These are phyloP conservation scores for Pseudonitzschia pungens DNA, from an alignment of 108 stramenopile species.

Conservation along the genomic window DNA sequence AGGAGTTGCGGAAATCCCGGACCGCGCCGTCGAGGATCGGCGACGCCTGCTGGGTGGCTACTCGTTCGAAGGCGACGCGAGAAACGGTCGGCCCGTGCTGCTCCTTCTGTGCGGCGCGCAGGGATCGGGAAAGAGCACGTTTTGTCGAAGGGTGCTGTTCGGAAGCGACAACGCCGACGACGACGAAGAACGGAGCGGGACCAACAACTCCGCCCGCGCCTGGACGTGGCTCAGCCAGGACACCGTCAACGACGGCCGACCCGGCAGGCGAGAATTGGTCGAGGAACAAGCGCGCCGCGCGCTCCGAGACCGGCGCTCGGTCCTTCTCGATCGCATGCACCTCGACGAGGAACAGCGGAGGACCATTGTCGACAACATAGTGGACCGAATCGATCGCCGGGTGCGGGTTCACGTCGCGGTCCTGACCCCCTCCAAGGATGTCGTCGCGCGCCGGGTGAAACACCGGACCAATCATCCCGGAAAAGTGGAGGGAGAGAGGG, in stretches of 20 bases:
- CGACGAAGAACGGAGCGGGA: not conserved
- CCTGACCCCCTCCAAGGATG: conserved; percentile 49
- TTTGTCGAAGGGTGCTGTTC: conserved; percentile 46
- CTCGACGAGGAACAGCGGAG: conserved; percentile 58
- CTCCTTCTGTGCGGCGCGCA: conserved; percentile 71
- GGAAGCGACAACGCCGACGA: not conserved
- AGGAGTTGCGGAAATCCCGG: conserved; percentile 4
- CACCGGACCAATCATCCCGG: conserved; percentile 75
- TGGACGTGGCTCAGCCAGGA: conserved; percentile 82
- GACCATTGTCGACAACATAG: conserved; percentile 47
- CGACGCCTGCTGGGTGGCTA: conserved; percentile 63
- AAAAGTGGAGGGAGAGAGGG: conserved; percentile 63
- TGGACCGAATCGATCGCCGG: not conserved
- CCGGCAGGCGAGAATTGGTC: conserved; percentile 72
- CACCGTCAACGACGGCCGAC: conserved; percentile 74
- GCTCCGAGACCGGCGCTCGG: conserved; percentile 44
- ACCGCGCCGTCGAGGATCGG: conserved; percentile 40
- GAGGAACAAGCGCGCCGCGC: conserved; percentile 47
- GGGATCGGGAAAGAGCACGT: conserved; percentile 75
- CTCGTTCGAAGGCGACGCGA: conserved; percentile 18
- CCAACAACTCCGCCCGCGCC: not conserved
- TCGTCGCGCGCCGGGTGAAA: conserved; percentile 56
- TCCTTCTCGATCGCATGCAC: conserved; percentile 85
- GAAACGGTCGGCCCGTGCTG: conserved; percentile 44
- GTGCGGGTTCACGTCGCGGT: conserved; percentile 46